Evolutionary conservation across 2,329 filamentous ascomycete genomes (phyloP).

Genomic region (Corinectria fuckeliana): DNA sequence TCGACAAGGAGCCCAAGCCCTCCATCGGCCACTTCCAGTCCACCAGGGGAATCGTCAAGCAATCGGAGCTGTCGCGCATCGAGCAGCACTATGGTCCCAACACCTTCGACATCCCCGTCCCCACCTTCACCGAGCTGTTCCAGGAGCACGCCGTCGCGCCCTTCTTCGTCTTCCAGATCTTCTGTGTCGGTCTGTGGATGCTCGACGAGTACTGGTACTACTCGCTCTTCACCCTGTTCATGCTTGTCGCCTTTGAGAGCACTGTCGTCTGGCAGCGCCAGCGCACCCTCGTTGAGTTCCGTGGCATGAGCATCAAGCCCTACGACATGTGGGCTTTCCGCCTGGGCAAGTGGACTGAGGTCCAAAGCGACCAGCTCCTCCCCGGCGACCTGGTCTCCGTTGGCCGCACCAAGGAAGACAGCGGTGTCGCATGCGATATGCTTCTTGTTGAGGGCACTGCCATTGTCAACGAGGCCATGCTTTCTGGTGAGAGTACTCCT

Average conservation of each 20-base stretch:
- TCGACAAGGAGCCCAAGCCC: constrained; percentile 87
- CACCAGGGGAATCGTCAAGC: constrained; percentile 75
- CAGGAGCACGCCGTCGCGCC: constrained; percentile 98
- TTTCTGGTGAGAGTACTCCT: constrained; percentile 97
- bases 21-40: constrained; percentile 78
- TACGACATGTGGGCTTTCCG: constrained; percentile 94
- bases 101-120: constrained; percentile 96
- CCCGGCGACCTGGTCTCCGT: constrained; percentile 95
- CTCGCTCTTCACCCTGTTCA: constrained; percentile 97
- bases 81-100: constrained; percentile 96
- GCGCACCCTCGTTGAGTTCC: constrained; percentile 93
- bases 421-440: constrained; percentile 97
- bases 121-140: constrained; percentile 94
- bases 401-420: constrained; percentile 92
- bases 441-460: constrained; percentile 91
- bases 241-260: constrained; percentile 97
- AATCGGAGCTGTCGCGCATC: constrained; percentile 78
- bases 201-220: constrained; percentile 99
- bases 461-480: constrained; percentile 99
- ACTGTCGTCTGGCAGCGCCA: constrained; percentile 99
- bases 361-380: constrained; percentile 88
- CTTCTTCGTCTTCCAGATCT: constrained; percentile 99
- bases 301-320: constrained; percentile 99
- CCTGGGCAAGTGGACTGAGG: constrained; percentile 84
- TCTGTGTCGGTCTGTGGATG: constrained; percentile 98